Conservation (phyloP, 2,329 filamentous ascomycete genomes). For the Aspergillus ruber region DNA sequence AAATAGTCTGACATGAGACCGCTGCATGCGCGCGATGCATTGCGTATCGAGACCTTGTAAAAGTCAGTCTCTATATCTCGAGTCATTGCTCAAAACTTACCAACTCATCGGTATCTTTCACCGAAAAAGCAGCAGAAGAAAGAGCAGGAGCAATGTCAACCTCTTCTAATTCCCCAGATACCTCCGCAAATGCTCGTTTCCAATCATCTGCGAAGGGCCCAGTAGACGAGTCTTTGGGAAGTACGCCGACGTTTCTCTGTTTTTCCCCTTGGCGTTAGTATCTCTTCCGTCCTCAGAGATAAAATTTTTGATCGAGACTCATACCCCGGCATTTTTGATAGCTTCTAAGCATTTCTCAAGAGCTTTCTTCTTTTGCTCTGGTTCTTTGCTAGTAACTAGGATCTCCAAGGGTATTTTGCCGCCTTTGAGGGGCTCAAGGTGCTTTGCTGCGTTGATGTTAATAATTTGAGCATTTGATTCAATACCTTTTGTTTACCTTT, state of each 20-base stretch:
- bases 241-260: slow-evolving; percentile 80
- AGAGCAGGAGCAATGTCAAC: slow-evolving; percentile 78
- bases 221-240: slow-evolving; percentile 75
- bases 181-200: slow-evolving; percentile 73
- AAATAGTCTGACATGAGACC: slow-evolving; percentile 95
- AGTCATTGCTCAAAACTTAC: slow-evolving; percentile 33
- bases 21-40: slow-evolving; percentile 87
- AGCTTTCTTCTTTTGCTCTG: slow-evolving; percentile 82
- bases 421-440: slow-evolving; percentile 84
- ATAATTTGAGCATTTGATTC: too few relatives aligned
- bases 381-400: slow-evolving; percentile 83
- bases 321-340: slow-evolving; percentile 77
- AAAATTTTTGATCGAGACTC: slow-evolving; percentile 35
- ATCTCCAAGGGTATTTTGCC: slow-evolving; percentile 91
- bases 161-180: slow-evolving; percentile 79
- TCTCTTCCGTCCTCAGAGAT: not conserved
- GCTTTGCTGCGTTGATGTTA: slow-evolving; percentile 59
- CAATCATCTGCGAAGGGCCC: slow-evolving; percentile 95
- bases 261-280: slow-evolving; percentile 6
- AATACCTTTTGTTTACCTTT: slow-evolving; percentile 59
- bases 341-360: slow-evolving; percentile 76
- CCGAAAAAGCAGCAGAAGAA: slow-evolving; percentile 74
- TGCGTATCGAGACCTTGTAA: slow-evolving; percentile 73
- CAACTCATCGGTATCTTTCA: slow-evolving; percentile 93
- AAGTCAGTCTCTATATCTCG: slow-evolving; percentile 7